Percentiles rank a stretch among this genome's conserved stretches.
Evolutionary conservation across 1,284 basidiomycete genomes (phyloP).

Genomic region (Blastosporella zonata): DNA sequence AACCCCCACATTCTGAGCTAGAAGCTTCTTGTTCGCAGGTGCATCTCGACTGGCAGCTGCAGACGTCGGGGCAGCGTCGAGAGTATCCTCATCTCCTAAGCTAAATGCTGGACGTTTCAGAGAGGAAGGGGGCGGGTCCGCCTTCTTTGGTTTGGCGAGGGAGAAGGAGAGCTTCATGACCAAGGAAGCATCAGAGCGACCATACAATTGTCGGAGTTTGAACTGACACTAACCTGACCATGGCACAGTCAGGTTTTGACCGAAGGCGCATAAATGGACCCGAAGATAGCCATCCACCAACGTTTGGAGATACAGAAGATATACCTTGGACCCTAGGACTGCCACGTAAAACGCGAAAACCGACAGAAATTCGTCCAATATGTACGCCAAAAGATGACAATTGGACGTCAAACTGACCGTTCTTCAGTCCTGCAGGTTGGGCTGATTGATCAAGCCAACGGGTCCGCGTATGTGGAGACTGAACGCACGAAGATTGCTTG

Average conservation of each 20-base stretch:
- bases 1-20: conserved; percentile 55
- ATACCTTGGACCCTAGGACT: conserved; percentile 29
- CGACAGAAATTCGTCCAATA: conserved; percentile 75
- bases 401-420: conserved; percentile 11
- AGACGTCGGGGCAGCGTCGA: conserved; percentile 46
- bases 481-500: conserved; percentile 90
- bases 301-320: conserved; percentile 43
- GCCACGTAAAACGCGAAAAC: conserved; percentile 47
- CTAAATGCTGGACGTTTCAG: conserved; percentile 62
- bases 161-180: conserved; percentile 82
- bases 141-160: conserved; percentile 57
- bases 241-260: conserved; percentile 66
- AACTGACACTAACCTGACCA: conserved; percentile 28
- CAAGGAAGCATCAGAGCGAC: conserved; percentile 13
- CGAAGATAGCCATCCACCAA: conserved; percentile 71
- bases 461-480: conserved; percentile 93
- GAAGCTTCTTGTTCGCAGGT: conserved; percentile 49
- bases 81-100: conserved; percentile 56
- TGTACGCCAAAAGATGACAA: conserved; percentile 44
- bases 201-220: conserved; percentile 19
- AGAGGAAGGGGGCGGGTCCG: conserved; percentile 46
- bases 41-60: conserved; percentile 33
- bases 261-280: conserved; percentile 86
- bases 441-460: conserved; percentile 89
- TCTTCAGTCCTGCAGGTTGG: conserved; percentile 82